Evolutionary conservation across 2,329 filamentous ascomycete species (phyloP).

Genomic region (Dothiorella sarmentorum): DNA sequence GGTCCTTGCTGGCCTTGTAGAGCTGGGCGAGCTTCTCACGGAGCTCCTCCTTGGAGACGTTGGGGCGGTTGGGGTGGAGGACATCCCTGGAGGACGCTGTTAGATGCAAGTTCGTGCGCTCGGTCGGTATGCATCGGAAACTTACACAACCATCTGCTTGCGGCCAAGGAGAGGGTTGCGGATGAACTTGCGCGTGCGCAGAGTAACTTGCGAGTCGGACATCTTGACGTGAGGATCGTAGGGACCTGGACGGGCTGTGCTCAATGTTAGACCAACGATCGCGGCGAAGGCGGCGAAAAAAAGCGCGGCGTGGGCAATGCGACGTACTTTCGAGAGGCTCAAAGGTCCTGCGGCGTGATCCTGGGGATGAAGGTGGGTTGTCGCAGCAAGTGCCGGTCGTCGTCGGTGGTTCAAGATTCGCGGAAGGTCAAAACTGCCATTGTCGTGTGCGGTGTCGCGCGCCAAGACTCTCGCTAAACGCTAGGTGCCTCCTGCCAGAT

Average conservation of each 20-base stretch:
- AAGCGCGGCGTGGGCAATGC: background rate
- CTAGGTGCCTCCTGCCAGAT: background rate
- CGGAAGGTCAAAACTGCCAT: constrained; percentile 12
- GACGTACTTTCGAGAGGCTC: constrained; percentile 15
- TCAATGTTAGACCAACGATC: background rate
- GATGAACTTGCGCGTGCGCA: constrained; percentile 99
- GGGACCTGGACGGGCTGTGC: constrained; percentile 14
- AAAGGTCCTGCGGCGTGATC: constrained; percentile 16
- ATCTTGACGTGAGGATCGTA: constrained; percentile 56
- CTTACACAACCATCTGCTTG: constrained; percentile 99
- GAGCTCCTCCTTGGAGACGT: constrained; percentile 99
- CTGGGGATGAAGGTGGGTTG: constrained; percentile 17
- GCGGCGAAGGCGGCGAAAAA: background rate
- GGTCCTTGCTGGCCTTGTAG: constrained; percentile 98
- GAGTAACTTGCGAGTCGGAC: constrained; percentile 66
- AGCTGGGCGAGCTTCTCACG: constrained; percentile 88
- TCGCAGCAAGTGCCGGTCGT: constrained; percentile 18
- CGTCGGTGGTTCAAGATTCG: constrained; percentile 15
- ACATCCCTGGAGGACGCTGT: constrained; percentile 69
- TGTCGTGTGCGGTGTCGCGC: constrained; percentile 9
- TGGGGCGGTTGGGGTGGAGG: constrained; percentile 96
- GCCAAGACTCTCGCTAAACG: constrained; percentile 18
- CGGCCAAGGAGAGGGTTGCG: constrained; percentile 98
- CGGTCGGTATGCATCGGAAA: constrained; percentile 20
- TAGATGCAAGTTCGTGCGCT: constrained; percentile 19